Conservation (phyloP, 441 rosid species). For the Kokia cookei region DNA sequence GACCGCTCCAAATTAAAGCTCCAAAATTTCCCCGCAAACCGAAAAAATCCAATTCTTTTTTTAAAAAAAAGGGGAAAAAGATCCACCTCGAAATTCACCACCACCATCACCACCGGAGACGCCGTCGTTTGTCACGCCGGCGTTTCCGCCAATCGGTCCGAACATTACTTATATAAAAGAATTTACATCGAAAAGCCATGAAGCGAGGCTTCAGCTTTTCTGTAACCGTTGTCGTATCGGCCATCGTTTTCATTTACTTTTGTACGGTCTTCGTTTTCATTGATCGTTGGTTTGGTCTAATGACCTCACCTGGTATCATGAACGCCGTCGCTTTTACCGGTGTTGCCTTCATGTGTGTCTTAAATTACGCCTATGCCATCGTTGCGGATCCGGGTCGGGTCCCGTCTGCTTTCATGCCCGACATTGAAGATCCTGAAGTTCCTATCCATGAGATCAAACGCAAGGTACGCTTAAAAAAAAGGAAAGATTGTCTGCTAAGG, state of each 20-base stretch:
- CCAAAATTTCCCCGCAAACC: neutral
- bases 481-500: neutral
- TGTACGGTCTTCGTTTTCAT: slow-evolving; percentile 72
- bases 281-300: slow-evolving; percentile 85
- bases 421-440: slow-evolving; percentile 56
- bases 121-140: slow-evolving; percentile 63
- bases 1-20: neutral
- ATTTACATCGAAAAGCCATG: slow-evolving; percentile 27
- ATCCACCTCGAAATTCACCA: neutral
- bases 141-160: slow-evolving; percentile 26
- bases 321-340: slow-evolving; percentile 66
- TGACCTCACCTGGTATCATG: slow-evolving; percentile 68
- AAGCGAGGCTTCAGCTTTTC: slow-evolving; percentile 49
- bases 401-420: slow-evolving; percentile 62
- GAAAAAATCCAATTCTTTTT: neutral
- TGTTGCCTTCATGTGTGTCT: slow-evolving; percentile 53
- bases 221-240: slow-evolving; percentile 52
- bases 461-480: slow-evolving; percentile 35
- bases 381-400: slow-evolving; percentile 86
- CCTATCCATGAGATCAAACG: slow-evolving; percentile 89
- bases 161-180: neutral
- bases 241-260: slow-evolving; percentile 60
- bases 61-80: neutral
- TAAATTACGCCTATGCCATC: slow-evolving; percentile 52
- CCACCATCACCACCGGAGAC: slow-evolving; percentile 33